phyloP scores from a whole-genome alignment of 2,329 filamentous ascomycete genomes.

The Cadophora malorum region DNA sequence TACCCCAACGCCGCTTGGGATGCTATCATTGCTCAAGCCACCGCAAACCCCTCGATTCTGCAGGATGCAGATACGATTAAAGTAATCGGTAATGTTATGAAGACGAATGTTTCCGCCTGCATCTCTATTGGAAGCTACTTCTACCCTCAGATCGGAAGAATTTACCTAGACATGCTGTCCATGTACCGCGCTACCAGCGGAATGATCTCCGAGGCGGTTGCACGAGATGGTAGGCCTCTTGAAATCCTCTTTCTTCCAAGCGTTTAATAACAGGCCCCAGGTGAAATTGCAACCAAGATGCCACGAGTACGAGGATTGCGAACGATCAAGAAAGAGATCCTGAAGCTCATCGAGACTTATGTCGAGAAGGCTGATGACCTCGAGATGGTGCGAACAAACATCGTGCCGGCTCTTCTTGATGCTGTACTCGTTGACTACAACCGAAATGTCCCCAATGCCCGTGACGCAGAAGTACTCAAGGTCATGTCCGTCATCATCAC shows the following conservation, averaged over 20 bases:
- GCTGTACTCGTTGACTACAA: conserved; percentile 96
- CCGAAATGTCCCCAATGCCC: conserved; percentile 92
- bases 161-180: conserved; percentile 97
- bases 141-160: conserved; percentile 95
- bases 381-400: conserved; percentile 89
- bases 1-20: conserved; percentile 96
- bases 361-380: conserved; percentile 97
- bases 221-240: conserved; percentile 70
- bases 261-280: conserved; percentile 53
- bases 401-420: conserved; percentile 94
- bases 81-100: conserved; percentile 99
- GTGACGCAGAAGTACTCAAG: conserved; percentile 94
- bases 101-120: conserved; percentile 99
- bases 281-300: conserved; percentile 94
- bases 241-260: not conserved
- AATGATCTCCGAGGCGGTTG: conserved; percentile 92
- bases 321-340: conserved; percentile 98
- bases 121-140: conserved; percentile 97
- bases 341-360: conserved; percentile 98
- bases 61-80: conserved; percentile 97
- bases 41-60: conserved; percentile 81
- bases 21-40: conserved; percentile 88
- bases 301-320: conserved; percentile 92
- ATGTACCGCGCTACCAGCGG: conserved; percentile 99
- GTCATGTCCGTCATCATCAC: conserved; percentile 98